phyloP scores from a whole-genome alignment of 257 asterid genomes.

The Ballota nigra region DNA sequence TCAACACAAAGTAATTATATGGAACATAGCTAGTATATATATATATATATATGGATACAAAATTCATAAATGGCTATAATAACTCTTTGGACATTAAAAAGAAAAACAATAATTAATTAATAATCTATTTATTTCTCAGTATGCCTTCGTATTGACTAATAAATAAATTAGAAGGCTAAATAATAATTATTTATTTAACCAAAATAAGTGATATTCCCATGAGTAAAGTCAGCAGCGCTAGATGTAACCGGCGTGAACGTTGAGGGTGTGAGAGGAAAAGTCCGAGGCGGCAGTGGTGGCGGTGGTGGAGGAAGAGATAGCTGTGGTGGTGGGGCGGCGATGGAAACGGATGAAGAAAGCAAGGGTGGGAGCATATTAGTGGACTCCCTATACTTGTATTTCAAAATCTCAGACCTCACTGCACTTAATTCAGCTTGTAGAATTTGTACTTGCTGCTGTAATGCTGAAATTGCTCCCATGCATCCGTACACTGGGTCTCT shows the following conservation, averaged over 20 bases:
- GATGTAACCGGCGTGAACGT: slow-evolving; percentile 46
- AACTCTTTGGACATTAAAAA: neutral
- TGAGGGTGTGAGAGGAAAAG: slow-evolving; percentile 20
- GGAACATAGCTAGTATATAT: neutral
- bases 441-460: slow-evolving; percentile 66
- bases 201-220: slow-evolving; percentile 61
- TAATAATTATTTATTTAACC: slow-evolving; percentile 38
- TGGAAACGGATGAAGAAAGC: slow-evolving; percentile 43
- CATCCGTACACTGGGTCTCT: slow-evolving; percentile 89
- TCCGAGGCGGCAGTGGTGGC: slow-evolving; percentile 22
- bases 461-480: slow-evolving; percentile 76
- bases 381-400: slow-evolving; percentile 48
- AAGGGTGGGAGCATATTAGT: slow-evolving; percentile 21
- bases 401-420: slow-evolving; percentile 55
- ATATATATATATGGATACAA: slow-evolving; percentile 9
- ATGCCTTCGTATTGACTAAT: slow-evolving; percentile 2
- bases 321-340: slow-evolving; percentile 39
- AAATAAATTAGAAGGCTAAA: slow-evolving; percentile 13
- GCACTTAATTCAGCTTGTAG: slow-evolving; percentile 57
- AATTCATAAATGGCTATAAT: neutral
- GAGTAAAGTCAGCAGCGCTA: slow-evolving; percentile 46
- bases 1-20: no score
- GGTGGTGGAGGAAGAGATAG: slow-evolving; percentile 31
- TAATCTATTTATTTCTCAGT: slow-evolving; percentile 20
- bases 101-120: slow-evolving; percentile 7